Conservation (phyloP, 371 early-diverging fungal genomes). For the Mortierella sp. region DNA sequence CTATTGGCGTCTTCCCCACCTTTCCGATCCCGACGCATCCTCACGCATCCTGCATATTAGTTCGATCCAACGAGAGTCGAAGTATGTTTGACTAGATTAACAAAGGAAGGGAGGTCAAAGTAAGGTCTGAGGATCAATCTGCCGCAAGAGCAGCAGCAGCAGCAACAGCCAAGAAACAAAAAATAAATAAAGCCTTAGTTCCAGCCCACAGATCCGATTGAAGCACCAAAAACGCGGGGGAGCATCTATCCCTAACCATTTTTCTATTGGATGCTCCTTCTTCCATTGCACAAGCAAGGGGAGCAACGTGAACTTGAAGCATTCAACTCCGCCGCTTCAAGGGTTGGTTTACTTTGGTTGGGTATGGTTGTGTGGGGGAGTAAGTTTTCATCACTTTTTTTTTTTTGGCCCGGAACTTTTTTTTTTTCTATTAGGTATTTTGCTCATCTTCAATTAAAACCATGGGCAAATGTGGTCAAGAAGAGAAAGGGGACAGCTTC, state of each 20-base stretch:
- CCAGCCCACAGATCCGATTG: not conserved
- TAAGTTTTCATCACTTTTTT: not conserved
- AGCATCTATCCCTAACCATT: not conserved
- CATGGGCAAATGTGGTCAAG: not conserved
- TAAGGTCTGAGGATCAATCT: not conserved
- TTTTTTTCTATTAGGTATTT: not conserved
- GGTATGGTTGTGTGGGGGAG: constrained; percentile 11
- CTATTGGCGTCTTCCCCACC: constrained; percentile 31
- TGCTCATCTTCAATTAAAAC: not conserved
- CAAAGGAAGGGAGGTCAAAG: not conserved
- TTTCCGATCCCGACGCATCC: constrained; percentile 38
- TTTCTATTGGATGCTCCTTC: not conserved
- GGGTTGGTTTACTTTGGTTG: constrained; percentile 3
- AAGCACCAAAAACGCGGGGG: constrained; percentile 5
- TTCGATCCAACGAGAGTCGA: not conserved
- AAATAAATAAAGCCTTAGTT: not conserved
- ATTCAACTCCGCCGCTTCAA: constrained; percentile 11
- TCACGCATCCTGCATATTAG: not conserved
- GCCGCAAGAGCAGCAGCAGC: not conserved
- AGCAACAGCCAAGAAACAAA: not conserved
- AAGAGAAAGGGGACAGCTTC: not conserved
- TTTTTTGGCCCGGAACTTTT: not conserved
- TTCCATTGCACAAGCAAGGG: not conserved
- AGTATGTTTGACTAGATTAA: not conserved
- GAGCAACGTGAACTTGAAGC: not conserved